These are phyloP conservation scores for Colletotrichum camelliae DNA, from an alignment of 2,329 filamentous ascomycete genomes.

Conservation along the genomic window DNA sequence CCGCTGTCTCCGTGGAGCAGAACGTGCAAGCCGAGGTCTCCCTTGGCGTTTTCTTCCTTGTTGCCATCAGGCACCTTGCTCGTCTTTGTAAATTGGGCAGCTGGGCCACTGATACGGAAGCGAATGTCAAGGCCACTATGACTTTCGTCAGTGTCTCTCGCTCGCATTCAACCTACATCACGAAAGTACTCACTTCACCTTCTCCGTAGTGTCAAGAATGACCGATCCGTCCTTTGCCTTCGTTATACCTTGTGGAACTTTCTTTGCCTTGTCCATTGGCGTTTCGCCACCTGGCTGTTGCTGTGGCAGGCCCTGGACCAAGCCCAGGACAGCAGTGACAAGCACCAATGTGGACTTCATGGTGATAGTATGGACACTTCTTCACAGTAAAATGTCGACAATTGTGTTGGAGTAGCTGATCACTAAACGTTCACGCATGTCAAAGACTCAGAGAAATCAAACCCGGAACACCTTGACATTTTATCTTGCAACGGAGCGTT, in stretches of 20 bases:
- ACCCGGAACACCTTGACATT: neutral
- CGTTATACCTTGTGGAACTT: conserved; percentile 40
- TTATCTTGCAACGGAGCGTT: neutral
- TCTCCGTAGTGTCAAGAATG: conserved; percentile 60
- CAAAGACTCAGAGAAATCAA: accelerated
- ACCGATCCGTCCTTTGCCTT: conserved; percentile 57
- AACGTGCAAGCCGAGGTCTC: conserved; percentile 56
- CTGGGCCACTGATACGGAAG: conserved; percentile 60
- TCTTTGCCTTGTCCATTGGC: conserved; percentile 31
- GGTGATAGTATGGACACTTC: accelerated
- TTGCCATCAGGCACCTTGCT: conserved; percentile 46
- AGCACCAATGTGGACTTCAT: neutral
- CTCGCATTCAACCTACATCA: neutral
- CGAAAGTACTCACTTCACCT: conserved; percentile 51
- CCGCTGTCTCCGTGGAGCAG: conserved; percentile 66
- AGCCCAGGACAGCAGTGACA: neutral
- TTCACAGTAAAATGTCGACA: accelerated
- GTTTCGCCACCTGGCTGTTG: conserved; percentile 4
- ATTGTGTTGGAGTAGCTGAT: accelerated
- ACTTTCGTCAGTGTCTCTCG: accelerated
- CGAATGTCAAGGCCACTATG: conserved; percentile 55
- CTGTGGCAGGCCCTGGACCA: neutral
- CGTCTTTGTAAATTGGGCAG: conserved; percentile 54
- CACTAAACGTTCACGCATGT: accelerated
- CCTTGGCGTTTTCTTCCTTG: conserved; percentile 25